Evolutionary conservation across 2,329 filamentous ascomycete species (phyloP), one percentile per base, ranked within the genome.

Genomic region (Dryadomyces quercivorus): DNA sequence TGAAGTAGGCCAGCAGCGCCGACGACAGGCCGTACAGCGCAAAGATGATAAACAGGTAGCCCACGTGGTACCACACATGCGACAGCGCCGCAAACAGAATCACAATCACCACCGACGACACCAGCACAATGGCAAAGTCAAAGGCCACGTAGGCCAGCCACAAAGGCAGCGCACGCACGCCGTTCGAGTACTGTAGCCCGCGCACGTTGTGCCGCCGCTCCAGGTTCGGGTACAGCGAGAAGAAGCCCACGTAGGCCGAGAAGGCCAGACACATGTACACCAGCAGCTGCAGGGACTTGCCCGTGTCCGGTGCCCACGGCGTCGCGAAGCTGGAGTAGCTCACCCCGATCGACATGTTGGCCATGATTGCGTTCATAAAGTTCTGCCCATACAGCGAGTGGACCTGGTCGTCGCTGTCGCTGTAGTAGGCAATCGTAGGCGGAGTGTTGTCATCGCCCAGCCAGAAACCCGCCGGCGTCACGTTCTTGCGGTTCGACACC

Each of bases 121-220:
- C 62, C 15, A 94, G 64, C 1, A 89, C 83, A 55, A 94, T 82
- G 46, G 79, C 65, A 59, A 91, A 89, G 69, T 96, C 91, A 63
- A 95, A 95, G 0, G 75, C 63, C 1, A 86, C 74, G 64, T 96
- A 94, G 1, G 91, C 88, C 5, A 88, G 69, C 91, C 92, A 96
- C 1, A 96, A 73, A 0, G 90, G 88, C 9, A 87, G 73, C 0
- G 87, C 84, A 13, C 87, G 77, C 31, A 95, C 89, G 49, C 91
- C 91, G 63, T 95, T 96, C 53, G 88, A 94, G 69, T 95, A 96
- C 67, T 96, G 85, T 34, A 96, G 73, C 16, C 86, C 86, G 52
- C 91, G 81, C 22, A 96, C 88, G 59, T 89, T 86, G 51, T 82
- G 75, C 12, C 89, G 73, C 26, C 89, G 78, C 67, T 96, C 91